Conservation (phyloP, 192 early-diverging fungal species). For the Dissophora globulifera region DNA sequence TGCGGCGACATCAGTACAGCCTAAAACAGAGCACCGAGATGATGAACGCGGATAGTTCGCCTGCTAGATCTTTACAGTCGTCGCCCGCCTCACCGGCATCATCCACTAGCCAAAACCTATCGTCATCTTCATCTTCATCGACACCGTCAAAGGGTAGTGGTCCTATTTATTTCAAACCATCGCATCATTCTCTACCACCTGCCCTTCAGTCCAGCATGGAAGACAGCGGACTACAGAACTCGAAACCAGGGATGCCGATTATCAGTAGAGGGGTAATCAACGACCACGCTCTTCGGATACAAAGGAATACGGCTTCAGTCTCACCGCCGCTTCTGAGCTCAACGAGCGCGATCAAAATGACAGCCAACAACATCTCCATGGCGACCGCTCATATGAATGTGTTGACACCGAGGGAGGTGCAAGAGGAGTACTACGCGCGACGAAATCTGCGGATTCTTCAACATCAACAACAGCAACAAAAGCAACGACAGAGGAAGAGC, state of each 20-base stretch:
- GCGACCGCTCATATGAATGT: slow-evolving; percentile 35
- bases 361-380: slow-evolving; percentile 29
- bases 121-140: slow-evolving; percentile 1
- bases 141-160: slow-evolving; percentile 15
- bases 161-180: slow-evolving; percentile 42
- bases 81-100: background rate
- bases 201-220: no score
- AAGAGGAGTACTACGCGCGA: slow-evolving; percentile 34
- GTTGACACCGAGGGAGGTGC: slow-evolving; percentile 26
- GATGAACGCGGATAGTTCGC: background rate
- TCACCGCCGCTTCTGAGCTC: slow-evolving; percentile 9
- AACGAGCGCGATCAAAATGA: slow-evolving; percentile 9
- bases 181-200: slow-evolving; percentile 12
- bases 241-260: background rate
- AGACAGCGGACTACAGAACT: no score
- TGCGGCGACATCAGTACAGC: slow-evolving; percentile 31
- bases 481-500: slow-evolving; percentile 5
- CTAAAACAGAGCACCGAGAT: slow-evolving; percentile 1
- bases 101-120: background rate
- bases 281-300: slow-evolving; percentile 17
- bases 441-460: slow-evolving; percentile 15
- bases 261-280: slow-evolving; percentile 6
- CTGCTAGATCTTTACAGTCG: background rate
- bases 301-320: background rate
- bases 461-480: slow-evolving; percentile 8